Conservation (phyloP, 1,284 basidiomycete species). For the Malassezia slooffiae region DNA sequence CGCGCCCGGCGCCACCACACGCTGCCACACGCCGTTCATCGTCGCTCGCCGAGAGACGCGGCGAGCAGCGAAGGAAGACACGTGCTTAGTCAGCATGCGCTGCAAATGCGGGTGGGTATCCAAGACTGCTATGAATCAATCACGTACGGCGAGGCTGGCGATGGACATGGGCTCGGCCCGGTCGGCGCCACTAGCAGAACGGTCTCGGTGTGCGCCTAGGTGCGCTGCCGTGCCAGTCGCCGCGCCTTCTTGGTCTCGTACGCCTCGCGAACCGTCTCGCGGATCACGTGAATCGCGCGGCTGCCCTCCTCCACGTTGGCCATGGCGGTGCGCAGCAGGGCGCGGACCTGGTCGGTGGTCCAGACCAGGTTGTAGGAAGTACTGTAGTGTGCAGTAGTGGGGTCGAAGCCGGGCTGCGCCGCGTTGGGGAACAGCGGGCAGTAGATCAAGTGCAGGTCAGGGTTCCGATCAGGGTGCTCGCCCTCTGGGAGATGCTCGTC, state of each 20-base stretch:
- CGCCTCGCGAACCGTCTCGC: conserved; percentile 14
- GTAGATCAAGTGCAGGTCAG: conserved; percentile 28
- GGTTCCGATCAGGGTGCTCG: neutral
- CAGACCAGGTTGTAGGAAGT: conserved; percentile 44
- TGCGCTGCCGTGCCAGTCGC: conserved; percentile 10
- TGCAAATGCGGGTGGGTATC: no score
- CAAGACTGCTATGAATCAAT: no score
- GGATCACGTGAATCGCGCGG: conserved; percentile 7
- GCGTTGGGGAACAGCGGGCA: conserved; percentile 35
- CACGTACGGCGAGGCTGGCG: no score
- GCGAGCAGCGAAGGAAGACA: no score
- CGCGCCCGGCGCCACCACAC: neutral
- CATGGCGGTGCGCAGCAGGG: conserved; percentile 22
- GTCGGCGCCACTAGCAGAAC: neutral
- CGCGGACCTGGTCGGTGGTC: conserved; percentile 34
- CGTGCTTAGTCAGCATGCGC: no score
- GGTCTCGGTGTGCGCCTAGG: no score
- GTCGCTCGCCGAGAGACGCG: neutral
- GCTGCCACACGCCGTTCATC: neutral
- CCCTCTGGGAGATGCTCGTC: no score
- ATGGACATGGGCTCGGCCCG: no score
- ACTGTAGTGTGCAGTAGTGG: conserved; percentile 27
- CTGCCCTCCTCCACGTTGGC: conserved; percentile 24
- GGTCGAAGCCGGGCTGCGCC: conserved; percentile 29
- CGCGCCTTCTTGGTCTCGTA: conserved; percentile 5